Conservation (phyloP, 768 basidiomycete species). For the Amanita exitialis region DNA sequence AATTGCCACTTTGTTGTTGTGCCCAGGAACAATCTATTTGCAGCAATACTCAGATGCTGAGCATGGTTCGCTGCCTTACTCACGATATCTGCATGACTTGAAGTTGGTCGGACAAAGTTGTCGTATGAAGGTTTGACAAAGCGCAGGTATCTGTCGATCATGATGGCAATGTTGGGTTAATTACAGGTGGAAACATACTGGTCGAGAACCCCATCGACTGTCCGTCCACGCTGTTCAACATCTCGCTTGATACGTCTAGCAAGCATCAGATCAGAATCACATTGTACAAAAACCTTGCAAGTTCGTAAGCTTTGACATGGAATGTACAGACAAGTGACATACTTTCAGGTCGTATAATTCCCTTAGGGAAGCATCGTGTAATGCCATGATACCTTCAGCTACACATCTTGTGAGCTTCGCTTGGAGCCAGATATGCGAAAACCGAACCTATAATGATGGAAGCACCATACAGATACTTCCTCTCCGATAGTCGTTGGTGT, state of each 20-base stretch:
- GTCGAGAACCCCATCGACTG: slow-evolving; percentile 79
- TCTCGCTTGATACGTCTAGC: slow-evolving; percentile 87
- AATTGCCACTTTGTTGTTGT: slow-evolving; percentile 82
- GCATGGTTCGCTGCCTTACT: slow-evolving; percentile 10
- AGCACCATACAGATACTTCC: slow-evolving; percentile 88
- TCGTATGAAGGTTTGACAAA: slow-evolving; percentile 95
- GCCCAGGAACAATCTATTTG: slow-evolving; percentile 86
- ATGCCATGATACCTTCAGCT: slow-evolving; percentile 90
- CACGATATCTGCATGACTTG: slow-evolving; percentile 86
- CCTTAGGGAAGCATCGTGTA: slow-evolving; percentile 72
- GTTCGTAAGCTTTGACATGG: not conserved
- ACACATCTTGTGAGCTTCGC: slow-evolving; percentile 1
- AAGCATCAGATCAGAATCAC: slow-evolving; percentile 95
- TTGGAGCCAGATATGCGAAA: not conserved
- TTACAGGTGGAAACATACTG: slow-evolving; percentile 40
- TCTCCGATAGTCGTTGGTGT: slow-evolving; percentile 75
- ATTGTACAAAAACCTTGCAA: slow-evolving; percentile 75
- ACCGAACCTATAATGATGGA: slow-evolving; percentile 74
- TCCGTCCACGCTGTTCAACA: slow-evolving; percentile 77
- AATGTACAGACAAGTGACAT: slow-evolving; percentile 6
- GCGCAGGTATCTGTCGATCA: slow-evolving; percentile 61
- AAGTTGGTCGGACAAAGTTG: slow-evolving; percentile 84
- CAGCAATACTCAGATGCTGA: not conserved
- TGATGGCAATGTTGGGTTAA: not conserved
- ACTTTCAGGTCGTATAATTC: slow-evolving; percentile 90